These are phyloP conservation scores for Aspergillus sojae DNA, from an alignment of 2,329 filamentous ascomycete species.

Conservation along the genomic window DNA sequence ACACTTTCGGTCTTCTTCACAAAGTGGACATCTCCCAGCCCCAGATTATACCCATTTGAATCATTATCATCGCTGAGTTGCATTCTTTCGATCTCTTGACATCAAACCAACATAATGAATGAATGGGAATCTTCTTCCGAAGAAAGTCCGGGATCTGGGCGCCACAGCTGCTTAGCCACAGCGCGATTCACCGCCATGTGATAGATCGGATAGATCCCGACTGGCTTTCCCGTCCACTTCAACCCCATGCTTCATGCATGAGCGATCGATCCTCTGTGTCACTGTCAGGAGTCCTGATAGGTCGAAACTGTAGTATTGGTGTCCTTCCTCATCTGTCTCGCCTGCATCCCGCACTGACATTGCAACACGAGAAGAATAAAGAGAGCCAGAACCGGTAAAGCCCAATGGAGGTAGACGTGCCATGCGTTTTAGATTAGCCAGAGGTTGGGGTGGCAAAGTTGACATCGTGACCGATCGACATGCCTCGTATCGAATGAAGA, in stretches of 20 bases:
- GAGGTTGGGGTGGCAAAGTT: not conserved
- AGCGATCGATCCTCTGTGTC: conserved; percentile 6
- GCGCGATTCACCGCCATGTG: conserved; percentile 34
- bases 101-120: no score
- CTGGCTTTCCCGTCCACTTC: conserved; percentile 1
- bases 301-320: not conserved
- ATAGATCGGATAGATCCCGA: conserved; percentile 27
- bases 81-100: not conserved
- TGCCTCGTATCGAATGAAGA: not conserved
- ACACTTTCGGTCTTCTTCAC: not conserved
- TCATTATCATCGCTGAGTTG: not conserved
- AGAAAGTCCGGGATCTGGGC: conserved; percentile 7
- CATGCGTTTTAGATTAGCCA: not conserved
- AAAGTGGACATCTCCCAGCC: not conserved
- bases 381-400: not conserved
- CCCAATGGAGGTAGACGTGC: not conserved
- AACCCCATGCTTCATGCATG: conserved; percentile 17
- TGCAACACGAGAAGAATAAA: not conserved
- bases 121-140: not conserved
- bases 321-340: not conserved
- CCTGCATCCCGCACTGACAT: not conserved
- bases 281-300: not conserved
- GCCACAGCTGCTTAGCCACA: conserved; percentile 11
- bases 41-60: not conserved
- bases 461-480: not conserved